Conservation (phyloP, 2,329 filamentous ascomycete species). For the Pseudocercospora fuligena region DNA sequence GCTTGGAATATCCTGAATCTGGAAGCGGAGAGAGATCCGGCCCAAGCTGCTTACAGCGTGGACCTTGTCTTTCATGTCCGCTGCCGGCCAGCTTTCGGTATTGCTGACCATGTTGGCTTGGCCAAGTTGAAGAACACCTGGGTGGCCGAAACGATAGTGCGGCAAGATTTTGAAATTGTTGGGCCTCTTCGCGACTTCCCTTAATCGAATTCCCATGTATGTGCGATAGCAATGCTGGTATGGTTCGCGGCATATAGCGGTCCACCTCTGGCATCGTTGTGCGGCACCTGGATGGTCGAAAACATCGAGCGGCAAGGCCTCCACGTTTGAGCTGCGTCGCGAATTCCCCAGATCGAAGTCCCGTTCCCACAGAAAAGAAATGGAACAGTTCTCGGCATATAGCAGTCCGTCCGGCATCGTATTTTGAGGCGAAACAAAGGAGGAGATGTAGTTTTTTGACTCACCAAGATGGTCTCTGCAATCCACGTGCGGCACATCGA, state of each 20-base stretch:
- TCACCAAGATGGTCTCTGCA: conserved; percentile 63
- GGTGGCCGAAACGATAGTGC: not conserved
- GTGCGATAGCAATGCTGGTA: too few species aligned
- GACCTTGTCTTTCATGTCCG: not conserved
- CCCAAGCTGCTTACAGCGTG: not conserved
- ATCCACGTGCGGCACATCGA: conserved; percentile 56
- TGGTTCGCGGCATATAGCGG: too few species aligned
- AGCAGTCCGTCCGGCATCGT: not conserved
- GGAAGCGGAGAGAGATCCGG: not conserved
- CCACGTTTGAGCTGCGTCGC: too few species aligned
- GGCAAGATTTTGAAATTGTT: not conserved
- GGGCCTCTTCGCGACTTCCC: not conserved
- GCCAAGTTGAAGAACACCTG: not conserved
- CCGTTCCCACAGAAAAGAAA: too few species aligned
- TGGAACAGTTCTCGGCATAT: not conserved
- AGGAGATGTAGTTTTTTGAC: conserved; percentile 24
- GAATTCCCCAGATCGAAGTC: too few species aligned
- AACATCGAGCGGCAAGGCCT: too few species aligned
- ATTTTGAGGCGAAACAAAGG: not conserved
- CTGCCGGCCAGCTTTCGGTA: not conserved
- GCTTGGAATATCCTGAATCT: not conserved
- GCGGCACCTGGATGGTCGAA: too few species aligned
- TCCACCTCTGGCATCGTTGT: too few species aligned
- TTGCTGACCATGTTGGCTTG: not conserved
- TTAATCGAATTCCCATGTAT: too few species aligned